Evolutionary conservation across 768 basidiomycete species (phyloP).

Genomic region (Mycena metata): DNA sequence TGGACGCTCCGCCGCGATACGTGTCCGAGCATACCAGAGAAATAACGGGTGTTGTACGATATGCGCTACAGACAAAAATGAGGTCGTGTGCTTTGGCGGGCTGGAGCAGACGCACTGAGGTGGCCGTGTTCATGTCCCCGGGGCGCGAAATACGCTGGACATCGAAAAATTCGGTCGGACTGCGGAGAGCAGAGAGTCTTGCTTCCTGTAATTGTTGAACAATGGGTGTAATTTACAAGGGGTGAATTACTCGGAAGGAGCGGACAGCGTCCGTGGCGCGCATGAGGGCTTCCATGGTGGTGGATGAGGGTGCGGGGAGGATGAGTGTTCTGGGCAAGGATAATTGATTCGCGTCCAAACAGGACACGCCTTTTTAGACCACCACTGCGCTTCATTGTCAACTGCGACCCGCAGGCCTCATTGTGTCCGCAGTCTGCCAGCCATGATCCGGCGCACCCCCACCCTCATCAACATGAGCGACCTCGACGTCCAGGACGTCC

Average conservation of each 20-base stretch:
- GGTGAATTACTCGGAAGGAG: constrained; percentile 71
- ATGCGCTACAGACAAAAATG: constrained; percentile 72
- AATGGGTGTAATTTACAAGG: neutral
- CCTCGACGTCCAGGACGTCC: constrained; percentile 83
- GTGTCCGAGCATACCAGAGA: constrained; percentile 67
- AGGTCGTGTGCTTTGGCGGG: neutral
- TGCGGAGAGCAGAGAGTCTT: constrained; percentile 79
- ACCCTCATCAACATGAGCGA: constrained; percentile 84
- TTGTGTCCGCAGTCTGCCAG: constrained; percentile 9
- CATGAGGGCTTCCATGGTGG: constrained; percentile 73
- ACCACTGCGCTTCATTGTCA: constrained; percentile 36
- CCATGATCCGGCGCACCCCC: constrained; percentile 83
- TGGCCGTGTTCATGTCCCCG: constrained; percentile 83
- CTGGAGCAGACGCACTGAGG: constrained; percentile 65
- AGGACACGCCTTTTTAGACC: constrained; percentile 25
- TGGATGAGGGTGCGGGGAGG: constrained; percentile 21
- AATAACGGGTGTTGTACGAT: constrained; percentile 94
- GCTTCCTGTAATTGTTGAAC: constrained; percentile 68
- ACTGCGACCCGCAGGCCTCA: constrained; percentile 31
- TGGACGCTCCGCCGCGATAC: neutral
- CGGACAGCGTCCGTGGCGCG: constrained; percentile 79
- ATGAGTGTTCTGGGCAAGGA: constrained; percentile 20
- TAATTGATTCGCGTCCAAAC: too few relatives aligned
- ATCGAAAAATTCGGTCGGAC: constrained; percentile 87
- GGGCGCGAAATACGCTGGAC: constrained; percentile 86